Evolutionary conservation across 441 rosid species (phyloP), one percentile per base, ranked within the genome.

Genomic region (Mallotus japonicus): DNA sequence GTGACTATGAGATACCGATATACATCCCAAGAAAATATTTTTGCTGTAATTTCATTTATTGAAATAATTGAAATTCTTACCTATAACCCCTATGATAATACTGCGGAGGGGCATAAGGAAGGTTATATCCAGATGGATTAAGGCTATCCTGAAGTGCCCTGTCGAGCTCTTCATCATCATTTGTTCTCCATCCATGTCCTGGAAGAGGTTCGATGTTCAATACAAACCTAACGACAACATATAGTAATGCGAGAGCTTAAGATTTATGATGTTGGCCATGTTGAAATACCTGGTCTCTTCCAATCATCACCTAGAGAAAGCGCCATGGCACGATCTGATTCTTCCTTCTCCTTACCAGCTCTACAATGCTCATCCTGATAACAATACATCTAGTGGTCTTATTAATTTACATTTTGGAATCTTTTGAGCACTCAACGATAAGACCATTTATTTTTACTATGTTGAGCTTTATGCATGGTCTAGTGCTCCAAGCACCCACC

Each of bases 301-400:
- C 69, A 72, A 71, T 83, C 88, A 75, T 95, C 98, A 46, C 81
- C 83, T 69, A 78, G 76, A 65, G 97, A 83, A 73, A 84, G 87
- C 28, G 97, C 87, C 71, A 83, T 69, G 34, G 96, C 91, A 69
- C 74, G 92, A 70, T 89, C 99, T 42, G 84, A 70, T 74, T 95
- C 95, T 79, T 90, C 95, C 75, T 83, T 85, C 68, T 92, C 97
- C 72, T 87, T 79, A 70, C 73, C 81, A 58, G 77, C 67, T 82
- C 93, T 81, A 46, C 92, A 71, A 56, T 85, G 87, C 60, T 87
- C 93, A 75, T 84, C 95, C 95, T 90, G 74, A 59, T 72, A 47
- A 72, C 37, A 78, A 24, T 42, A 8, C 32, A 28, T 28, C 32
- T 28, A 1, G 32, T 28, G 32, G 1, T 28, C 32, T 28, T 28